Conservation (phyloP, 306 rosid species). For the Sphenostylis stenocarpa region DNA sequence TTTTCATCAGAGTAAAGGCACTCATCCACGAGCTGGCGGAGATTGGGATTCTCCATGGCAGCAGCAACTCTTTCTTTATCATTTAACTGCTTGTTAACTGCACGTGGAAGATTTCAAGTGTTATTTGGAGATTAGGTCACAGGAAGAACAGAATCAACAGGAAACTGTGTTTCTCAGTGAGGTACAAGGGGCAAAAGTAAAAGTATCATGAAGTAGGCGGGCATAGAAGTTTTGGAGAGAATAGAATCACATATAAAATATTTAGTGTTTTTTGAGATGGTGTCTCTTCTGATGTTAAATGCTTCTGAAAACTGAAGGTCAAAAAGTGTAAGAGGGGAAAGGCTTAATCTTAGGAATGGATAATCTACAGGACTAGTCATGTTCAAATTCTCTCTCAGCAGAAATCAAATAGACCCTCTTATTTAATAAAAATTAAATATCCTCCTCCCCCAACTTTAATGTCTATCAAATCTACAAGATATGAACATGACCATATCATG, state of each 20-base stretch:
- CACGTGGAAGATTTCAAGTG: conserved; percentile 23
- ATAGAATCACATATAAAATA: background rate
- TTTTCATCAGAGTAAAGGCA: conserved; percentile 82
- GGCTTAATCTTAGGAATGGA: background rate
- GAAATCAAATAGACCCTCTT: background rate
- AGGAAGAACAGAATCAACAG: conserved; percentile 5
- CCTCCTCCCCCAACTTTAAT: background rate
- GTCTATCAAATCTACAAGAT: background rate
- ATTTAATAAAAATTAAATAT: background rate
- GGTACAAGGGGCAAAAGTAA: background rate
- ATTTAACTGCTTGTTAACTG: conserved; percentile 93
- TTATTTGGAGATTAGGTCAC: conserved; percentile 18
- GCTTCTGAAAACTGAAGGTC: background rate
- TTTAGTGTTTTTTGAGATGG: background rate
- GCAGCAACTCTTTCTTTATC: conserved; percentile 97
- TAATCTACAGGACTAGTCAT: background rate
- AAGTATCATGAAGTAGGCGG: background rate
- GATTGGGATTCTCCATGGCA: conserved; percentile 94
- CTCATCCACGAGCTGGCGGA: conserved; percentile 95
- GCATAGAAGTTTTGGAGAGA: background rate
- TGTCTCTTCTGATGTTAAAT: background rate
- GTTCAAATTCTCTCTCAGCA: background rate
- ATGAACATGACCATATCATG: background rate
- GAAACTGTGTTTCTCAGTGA: conserved; percentile 16
- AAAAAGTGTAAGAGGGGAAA: background rate